Base-by-base conservation (phyloP, 176 grass and related monocot species). In the Neostapfia colusana region DNA sequence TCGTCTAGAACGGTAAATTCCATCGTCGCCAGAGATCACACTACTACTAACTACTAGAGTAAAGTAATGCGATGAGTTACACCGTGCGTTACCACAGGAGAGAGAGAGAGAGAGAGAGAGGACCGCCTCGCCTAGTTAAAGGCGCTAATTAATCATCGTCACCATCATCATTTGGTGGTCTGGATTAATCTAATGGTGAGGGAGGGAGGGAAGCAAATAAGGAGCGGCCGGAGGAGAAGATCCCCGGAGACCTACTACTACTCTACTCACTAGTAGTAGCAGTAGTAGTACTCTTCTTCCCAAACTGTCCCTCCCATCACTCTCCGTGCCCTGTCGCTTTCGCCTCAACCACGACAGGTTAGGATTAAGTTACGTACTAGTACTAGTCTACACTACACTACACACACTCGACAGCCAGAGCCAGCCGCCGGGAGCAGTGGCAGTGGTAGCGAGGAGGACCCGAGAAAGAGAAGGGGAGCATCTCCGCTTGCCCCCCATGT, bases 151-250 rank as follows among this genome's bases (percentile, higher is more conserved):
- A 70, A 53, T 54, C 46, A 56, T 57, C 50, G 54, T 65, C 25
- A 53, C 38, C 46, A 56, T 57, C 50, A 61, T 65, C 37, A 77
- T 77, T 77, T 42, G 53, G 53, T n/a, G 18, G 59, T 75, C 16
- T 31, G 9, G 10, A 26, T 20, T 50, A 70, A 70, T 71, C 7
- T 20, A 69, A 69, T 9, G 14, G 2, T 31, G 31, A 31, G 31
- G 31, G 1, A 3, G 31, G 31, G 16, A 21, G 8, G 6, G 38
- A 0, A 4, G 11, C n/a, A n/a, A n/a, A n/a, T n/a, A n/a, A 8
- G 2, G 77, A 79, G 67, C 68, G 85, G 66, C 63, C 62, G 68
- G 81, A 87, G 90, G 68, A 82, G 77, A 83, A 68, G 72, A 78
- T 35, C 63, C 80, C 90, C 84, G 56, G 57, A 75, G 73, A 63